These are phyloP conservation scores for Casuarina cunninghamiana DNA, from an alignment of 306 rosid genomes.

Conservation along the genomic window DNA sequence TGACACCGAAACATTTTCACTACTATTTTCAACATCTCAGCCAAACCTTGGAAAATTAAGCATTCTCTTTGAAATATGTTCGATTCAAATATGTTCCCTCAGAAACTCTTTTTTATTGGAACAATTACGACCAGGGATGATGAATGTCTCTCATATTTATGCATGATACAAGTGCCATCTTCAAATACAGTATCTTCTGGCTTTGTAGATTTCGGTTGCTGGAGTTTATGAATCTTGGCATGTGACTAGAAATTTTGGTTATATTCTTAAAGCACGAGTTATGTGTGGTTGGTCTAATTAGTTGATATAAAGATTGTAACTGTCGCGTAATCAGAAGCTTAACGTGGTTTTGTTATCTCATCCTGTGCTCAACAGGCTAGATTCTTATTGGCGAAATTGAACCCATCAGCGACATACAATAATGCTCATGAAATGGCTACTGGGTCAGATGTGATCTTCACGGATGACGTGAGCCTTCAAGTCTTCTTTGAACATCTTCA, in stretches of 20 bases:
- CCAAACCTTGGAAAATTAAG: no score
- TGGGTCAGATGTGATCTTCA: slow-evolving; percentile 92
- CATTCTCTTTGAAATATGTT: no score
- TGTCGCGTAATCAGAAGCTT: neutral
- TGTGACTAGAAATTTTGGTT: neutral
- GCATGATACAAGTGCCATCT: neutral
- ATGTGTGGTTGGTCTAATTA: neutral
- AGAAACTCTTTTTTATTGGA: no score
- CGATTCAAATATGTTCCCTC: no score
- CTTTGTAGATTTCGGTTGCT: neutral
- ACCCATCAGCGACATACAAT: slow-evolving; percentile 94
- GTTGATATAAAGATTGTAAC: neutral
- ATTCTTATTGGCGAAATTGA: slow-evolving; percentile 89
- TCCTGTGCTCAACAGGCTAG: slow-evolving; percentile 66
- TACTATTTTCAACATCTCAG: no score
- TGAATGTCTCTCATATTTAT: neutral
- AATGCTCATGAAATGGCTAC: slow-evolving; percentile 84
- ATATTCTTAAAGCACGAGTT: neutral
- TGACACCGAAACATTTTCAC: no score
- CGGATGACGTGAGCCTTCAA: slow-evolving; percentile 97
- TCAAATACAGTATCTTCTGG: neutral
- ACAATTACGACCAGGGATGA: no score
- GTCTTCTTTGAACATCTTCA: slow-evolving; percentile 97
- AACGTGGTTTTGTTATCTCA: slow-evolving; percentile 3
- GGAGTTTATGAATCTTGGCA: neutral